Evolutionary conservation across 2,329 filamentous ascomycete species (phyloP), one percentile per base, ranked within the genome.

Genomic region (Aspergillus intermedius): DNA sequence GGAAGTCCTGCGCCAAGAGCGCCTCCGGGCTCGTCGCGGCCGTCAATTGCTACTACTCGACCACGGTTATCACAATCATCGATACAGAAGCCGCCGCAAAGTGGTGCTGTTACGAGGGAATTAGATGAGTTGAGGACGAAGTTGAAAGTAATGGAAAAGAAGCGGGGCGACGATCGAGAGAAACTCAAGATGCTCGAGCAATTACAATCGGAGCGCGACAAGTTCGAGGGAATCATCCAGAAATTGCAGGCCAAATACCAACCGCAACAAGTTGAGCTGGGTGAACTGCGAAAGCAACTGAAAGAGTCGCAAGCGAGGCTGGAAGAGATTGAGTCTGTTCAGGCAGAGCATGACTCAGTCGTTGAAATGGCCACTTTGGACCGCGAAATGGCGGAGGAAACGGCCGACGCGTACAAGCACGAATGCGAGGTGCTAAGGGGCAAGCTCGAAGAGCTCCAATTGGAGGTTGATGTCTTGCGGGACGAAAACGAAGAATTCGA

Each of bases 381-480:
- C 64, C 83, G 88, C 41, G 91, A 98, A 68, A 95, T 97, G 87
- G 93, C 93, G 0, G 91, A 98, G 67, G 91, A 96, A 69, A 89
- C 84, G 40, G 86, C 88, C 0, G 93, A 97, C 57, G 82, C 86
- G 15, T 76, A 86, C 45, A 93, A 90, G 65, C 78, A 81, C 1
- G 91, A 98, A 62, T 74, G 94, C 21, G 87, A 95, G 34, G 78
- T 82, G 2, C 67, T 95, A 46, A 88, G 88, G 60, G 73, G 80
- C 49, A 89, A 84, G 61, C 72, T 83, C 1, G 91, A 97, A 65
- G 91, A 97, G 66, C 74, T 95, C 6, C 84, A 93, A 59, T 75
- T 96, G 8, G 91, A 98, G 64, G 78, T 91, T 1, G 91, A 97
- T 41, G 84, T 97, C 34, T 70, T 96, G 12, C 80, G 82, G 35